These are phyloP conservation scores for Neurospora sp. DNA, from an alignment of 2,329 filamentous ascomycete genomes.

Conservation along the genomic window DNA sequence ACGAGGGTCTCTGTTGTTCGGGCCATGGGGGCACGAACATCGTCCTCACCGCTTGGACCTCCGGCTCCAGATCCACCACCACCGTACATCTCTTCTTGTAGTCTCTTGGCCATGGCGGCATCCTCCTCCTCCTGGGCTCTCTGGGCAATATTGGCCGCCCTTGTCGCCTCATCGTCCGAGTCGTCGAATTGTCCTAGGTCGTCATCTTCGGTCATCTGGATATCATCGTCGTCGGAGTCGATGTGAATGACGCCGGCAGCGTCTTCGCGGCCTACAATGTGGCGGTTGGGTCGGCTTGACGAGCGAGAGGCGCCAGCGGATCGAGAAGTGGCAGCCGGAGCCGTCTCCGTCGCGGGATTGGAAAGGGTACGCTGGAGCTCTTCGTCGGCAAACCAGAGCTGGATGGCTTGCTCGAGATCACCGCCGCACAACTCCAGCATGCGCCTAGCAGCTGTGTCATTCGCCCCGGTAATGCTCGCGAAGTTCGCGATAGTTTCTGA, in stretches of 20 bases:
- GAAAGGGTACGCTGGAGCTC: slow-evolving; percentile 49
- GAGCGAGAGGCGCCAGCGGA: slow-evolving; percentile 16
- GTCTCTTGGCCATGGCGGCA: slow-evolving; percentile 78
- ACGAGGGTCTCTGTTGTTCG: slow-evolving; percentile 87
- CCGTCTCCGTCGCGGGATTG: slow-evolving; percentile 26
- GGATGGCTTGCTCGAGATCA: slow-evolving; percentile 75
- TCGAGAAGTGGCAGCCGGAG: slow-evolving; percentile 15
- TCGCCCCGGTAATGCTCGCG: slow-evolving; percentile 68
- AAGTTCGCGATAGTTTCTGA: slow-evolving; percentile 64
- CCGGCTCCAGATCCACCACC: slow-evolving; percentile 22
- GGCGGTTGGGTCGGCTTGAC: slow-evolving; percentile 14
- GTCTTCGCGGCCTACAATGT: slow-evolving; percentile 36
- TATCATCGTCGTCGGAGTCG: slow-evolving; percentile 65
- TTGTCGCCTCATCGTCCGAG: slow-evolving; percentile 27
- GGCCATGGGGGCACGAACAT: slow-evolving; percentile 80
- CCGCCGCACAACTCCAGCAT: slow-evolving; percentile 80
- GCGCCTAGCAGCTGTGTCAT: slow-evolving; percentile 62
- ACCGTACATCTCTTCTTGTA: slow-evolving; percentile 87
- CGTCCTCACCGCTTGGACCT: slow-evolving; percentile 37
- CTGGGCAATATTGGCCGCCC: slow-evolving; percentile 30
- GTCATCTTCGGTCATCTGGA: slow-evolving; percentile 30
- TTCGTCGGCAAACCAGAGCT: slow-evolving; percentile 83
- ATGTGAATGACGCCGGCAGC: slow-evolving; percentile 58
- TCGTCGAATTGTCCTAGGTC: slow-evolving; percentile 4
- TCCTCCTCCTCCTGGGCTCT: slow-evolving; percentile 69